phyloP scores from a whole-genome alignment of 495 filamentous ascomycete species.

The Clavariopsis aquatica region DNA sequence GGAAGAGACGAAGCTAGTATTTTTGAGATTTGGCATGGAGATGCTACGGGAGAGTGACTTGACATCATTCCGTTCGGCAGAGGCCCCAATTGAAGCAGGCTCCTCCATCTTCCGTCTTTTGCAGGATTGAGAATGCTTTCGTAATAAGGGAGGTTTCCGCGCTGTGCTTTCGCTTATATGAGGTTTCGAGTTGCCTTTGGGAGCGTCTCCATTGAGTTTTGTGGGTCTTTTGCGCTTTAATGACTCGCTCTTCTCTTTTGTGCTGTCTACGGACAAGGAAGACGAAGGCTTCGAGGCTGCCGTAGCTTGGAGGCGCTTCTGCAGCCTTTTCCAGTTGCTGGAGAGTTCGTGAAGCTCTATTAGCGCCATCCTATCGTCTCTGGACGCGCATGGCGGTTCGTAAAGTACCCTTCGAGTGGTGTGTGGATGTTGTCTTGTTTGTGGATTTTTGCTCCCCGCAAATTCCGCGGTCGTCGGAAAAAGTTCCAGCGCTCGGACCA shows the following conservation, averaged over 20 bases:
- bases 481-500: conserved; percentile 8
- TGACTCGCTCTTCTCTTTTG: conserved; percentile 26
- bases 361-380: conserved; percentile 22
- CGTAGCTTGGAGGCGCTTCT: conserved; percentile 38
- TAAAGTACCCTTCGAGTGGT: not conserved
- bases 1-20: conserved; percentile 8
- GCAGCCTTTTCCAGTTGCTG: conserved; percentile 51
- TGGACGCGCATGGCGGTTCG: conserved; percentile 21
- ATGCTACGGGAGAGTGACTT: conserved; percentile 47
- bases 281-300: not conserved
- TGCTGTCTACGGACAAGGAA: conserved; percentile 9
- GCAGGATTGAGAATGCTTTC: conserved; percentile 8
- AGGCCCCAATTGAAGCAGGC: conserved; percentile 46
- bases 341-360: conserved; percentile 44
- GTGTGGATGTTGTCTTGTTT: conserved; percentile 8
- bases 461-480: conserved; percentile 9
- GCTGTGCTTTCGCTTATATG: not conserved
- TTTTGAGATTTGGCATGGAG: conserved; percentile 36
- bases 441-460: not conserved
- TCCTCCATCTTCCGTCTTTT: conserved; percentile 38
- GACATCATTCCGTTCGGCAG: conserved; percentile 62
- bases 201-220: conserved; percentile 10
- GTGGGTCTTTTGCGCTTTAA: conserved; percentile 39
- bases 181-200: not conserved
- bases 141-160: not conserved